phyloP scores from a whole-genome alignment of 371 early-diverging fungal species.

The Rhizomucor pusillus region DNA sequence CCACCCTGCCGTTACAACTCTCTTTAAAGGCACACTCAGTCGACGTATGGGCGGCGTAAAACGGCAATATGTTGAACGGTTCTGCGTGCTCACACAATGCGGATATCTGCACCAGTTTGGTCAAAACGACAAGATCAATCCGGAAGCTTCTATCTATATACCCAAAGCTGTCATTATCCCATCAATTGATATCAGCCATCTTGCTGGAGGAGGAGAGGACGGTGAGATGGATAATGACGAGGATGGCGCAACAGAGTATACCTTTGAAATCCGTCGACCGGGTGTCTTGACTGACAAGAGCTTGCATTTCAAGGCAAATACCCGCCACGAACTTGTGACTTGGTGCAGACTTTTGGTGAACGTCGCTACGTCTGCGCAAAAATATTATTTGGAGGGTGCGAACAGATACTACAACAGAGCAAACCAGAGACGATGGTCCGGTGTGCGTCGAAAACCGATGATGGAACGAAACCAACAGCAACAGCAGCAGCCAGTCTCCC shows the following conservation, averaged over 20 bases:
- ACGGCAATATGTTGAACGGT: conserved; percentile 33
- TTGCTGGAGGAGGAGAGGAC: background rate
- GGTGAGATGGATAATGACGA: conserved; percentile 1
- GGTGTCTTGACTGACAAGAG: conserved; percentile 11
- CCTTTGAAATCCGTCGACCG: conserved; percentile 12
- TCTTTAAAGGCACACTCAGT: conserved; percentile 34
- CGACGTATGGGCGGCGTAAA: conserved; percentile 23
- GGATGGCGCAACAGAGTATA: background rate
- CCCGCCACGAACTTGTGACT: conserved; percentile 6
- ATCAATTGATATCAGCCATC: conserved; percentile 19
- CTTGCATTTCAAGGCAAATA: conserved; percentile 8
- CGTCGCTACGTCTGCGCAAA: conserved; percentile 8
- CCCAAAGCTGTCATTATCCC: conserved; percentile 26
- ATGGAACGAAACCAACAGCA: no score
- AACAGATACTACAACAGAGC: no score
- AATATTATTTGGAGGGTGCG: no score
- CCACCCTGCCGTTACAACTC: conserved; percentile 36
- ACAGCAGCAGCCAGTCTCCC: no score
- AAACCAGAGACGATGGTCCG: no score
- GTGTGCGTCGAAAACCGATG: no score
- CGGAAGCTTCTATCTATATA: conserved; percentile 33
- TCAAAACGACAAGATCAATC: conserved; percentile 28
- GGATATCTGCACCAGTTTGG: conserved; percentile 44
- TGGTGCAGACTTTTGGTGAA: conserved; percentile 17
- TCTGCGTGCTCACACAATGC: conserved; percentile 42